phyloP scores from a whole-genome alignment of 2,329 filamentous ascomycete genomes.

The Ceratocystis alfenasii region DNA sequence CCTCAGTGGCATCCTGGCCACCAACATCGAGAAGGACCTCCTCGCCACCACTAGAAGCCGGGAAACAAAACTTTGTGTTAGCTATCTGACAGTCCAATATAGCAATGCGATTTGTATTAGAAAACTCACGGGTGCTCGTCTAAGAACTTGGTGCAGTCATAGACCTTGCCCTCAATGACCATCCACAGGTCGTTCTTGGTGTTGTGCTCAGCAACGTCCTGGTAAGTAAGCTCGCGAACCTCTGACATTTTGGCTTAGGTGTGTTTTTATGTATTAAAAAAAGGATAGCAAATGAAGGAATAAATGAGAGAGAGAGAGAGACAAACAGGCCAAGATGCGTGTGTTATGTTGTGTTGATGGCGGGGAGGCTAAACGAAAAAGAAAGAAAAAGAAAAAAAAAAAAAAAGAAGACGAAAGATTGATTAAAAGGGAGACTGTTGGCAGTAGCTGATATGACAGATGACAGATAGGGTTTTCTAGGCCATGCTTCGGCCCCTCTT shows the following conservation, averaged over 20 bases:
- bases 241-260: slow-evolving; percentile 28
- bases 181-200: slow-evolving; percentile 89
- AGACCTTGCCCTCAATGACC: slow-evolving; percentile 94
- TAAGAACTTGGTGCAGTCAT: slow-evolving; percentile 76
- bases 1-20: slow-evolving; percentile 92
- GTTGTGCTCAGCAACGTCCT: slow-evolving; percentile 74
- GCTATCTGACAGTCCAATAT: not conserved
- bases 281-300: slow-evolving; percentile 11
- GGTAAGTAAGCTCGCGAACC: slow-evolving; percentile 51
- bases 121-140: slow-evolving; percentile 81
- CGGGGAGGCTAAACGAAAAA: not conserved
- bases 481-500: not conserved
- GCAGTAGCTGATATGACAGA: not conserved
- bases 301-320: slow-evolving; percentile 10
- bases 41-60: slow-evolving; percentile 68
- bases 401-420: not conserved
- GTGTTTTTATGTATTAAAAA: slow-evolving; percentile 14
- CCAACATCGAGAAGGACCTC: slow-evolving; percentile 94
- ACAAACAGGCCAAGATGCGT: not conserved
- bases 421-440: not conserved
- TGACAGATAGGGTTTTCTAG: not conserved
- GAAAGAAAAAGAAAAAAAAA: slow-evolving; percentile 6
- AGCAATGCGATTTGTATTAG: not conserved
- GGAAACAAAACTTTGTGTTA: not conserved
- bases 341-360: no score